These are phyloP conservation scores for Fraxinus anomala DNA, from an alignment of 257 asterid species.

Conservation along the genomic window DNA sequence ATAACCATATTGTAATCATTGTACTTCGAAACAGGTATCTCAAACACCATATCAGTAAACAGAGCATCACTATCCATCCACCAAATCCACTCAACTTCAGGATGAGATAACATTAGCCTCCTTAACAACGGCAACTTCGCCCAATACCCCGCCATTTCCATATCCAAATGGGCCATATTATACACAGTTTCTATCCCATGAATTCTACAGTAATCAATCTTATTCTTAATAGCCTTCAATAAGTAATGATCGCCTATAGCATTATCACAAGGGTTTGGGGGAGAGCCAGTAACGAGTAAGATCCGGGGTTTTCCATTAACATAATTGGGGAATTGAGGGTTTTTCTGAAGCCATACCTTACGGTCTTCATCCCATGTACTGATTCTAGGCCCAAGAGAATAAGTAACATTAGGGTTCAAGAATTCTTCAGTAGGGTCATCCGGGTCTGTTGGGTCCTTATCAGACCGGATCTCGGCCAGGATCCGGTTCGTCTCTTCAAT, in stretches of 20 bases:
- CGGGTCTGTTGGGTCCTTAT: constrained; percentile 55
- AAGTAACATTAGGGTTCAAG: constrained; percentile 44
- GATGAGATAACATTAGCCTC: constrained; percentile 85
- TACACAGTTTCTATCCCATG: constrained; percentile 93
- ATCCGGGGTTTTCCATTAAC: constrained; percentile 73
- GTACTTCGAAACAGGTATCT: constrained; percentile 67
- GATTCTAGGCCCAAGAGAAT: constrained; percentile 65
- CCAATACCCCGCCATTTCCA: constrained; percentile 90
- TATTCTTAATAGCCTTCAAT: constrained; percentile 73
- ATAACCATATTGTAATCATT: constrained; percentile 65
- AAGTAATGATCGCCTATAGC: constrained; percentile 91
- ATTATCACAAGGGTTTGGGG: constrained; percentile 81
- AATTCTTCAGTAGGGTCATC: constrained; percentile 38
- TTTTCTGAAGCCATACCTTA: constrained; percentile 65
- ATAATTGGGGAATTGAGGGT: constrained; percentile 62
- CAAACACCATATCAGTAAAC: constrained; percentile 86
- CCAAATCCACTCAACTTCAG: constrained; percentile 98
- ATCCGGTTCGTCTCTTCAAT: constrained; percentile 70
- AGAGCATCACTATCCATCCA: constrained; percentile 98
- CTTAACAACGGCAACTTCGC: constrained; percentile 82
- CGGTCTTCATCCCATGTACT: constrained; percentile 67
- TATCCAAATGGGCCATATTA: constrained; percentile 89
- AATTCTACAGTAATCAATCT: constrained; percentile 90
- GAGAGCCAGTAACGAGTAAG: constrained; percentile 84
- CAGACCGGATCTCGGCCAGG: constrained; percentile 78